Evolutionary conservation across 2,329 filamentous ascomycete genomes (phyloP), one percentile per base, ranked within the genome.

Genomic region (Daldinia eschscholtzii): DNA sequence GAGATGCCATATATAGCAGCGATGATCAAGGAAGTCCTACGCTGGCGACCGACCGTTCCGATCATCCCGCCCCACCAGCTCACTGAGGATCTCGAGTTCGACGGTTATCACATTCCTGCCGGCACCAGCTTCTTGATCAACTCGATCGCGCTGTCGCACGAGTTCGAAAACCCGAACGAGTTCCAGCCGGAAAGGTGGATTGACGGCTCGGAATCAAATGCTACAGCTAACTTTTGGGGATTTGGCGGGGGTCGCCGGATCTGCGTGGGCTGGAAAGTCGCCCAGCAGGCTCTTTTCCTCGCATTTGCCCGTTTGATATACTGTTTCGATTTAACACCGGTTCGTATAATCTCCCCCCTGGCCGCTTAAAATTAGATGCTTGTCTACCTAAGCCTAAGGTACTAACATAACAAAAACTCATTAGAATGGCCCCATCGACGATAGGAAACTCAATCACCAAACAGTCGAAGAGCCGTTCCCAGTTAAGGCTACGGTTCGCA

Each of bases 21-120:
- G 1, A 78, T 81, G 35, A 79, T 82, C 46, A 84, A 85, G 67
- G 84, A 86, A 71, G 78, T 80, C 0, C 73, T 85, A 57, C 77
- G 83, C 10, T 85, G 83, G 83, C 75, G 80, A 6, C 82, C 82
- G 1, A 80, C 81, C 20, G 78, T 84, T 5, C 74, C 79, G 7
- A 52, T 78, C 10, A 73, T 76, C 77, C 64, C 82, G 72, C 63
- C 79, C 33, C 82, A 82, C 68, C 77, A 79, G 52, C 72, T 79
- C 4, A 79, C 79, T 33, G 75, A 81, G 55, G 83, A 85, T 53
- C 79, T 84, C 64, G 81, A 83, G 65, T 85, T 84, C 71, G 80
- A 81, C 28, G 82, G 81, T 6, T 84, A 82, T 67, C 75, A 74
- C 41, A 82, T 85, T 56, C 81, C 81, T 9, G 57, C 60, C 41